A percentile compares a stretch with the other conserved stretches of the same genome.
phyloP scores from a whole-genome alignment of 768 basidiomycete species.

The Cubamyces lactineus region DNA sequence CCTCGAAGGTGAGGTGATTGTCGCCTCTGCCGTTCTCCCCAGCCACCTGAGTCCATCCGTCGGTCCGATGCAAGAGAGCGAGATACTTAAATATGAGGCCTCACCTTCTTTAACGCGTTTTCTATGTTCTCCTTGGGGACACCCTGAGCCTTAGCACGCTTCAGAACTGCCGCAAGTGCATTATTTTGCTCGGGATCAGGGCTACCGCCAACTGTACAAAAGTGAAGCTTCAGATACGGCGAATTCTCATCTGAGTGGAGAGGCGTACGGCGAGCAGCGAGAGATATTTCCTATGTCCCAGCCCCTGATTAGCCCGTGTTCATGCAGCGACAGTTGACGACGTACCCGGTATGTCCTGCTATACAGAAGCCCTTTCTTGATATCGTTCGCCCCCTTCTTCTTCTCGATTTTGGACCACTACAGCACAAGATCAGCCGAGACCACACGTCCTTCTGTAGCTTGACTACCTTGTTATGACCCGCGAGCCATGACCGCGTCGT shows the following conservation, averaged over 20 bases:
- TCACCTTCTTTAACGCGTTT: constrained; percentile 59
- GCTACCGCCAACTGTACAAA: constrained; percentile 55
- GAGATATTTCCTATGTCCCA: constrained; percentile 56
- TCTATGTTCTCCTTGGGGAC: constrained; percentile 75
- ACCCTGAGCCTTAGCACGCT: constrained; percentile 56
- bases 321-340: constrained; percentile 2
- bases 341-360: constrained; percentile 59
- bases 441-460: background rate
- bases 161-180: constrained; percentile 56
- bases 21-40: constrained; percentile 54
- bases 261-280: constrained; percentile 60
- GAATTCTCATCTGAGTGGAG: background rate
- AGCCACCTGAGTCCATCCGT: constrained; percentile 41
- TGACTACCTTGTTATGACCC: constrained; percentile 47
- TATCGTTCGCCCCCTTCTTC: constrained; percentile 66
- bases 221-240: background rate
- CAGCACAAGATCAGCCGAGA: background rate
- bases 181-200: constrained; percentile 56
- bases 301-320: constrained; percentile 4
- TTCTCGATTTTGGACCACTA: constrained; percentile 83
- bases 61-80: background rate
- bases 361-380: constrained; percentile 60
- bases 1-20: constrained; percentile 59
- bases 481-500: constrained; percentile 32
- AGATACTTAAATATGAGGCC: background rate